Evolutionary conservation across 495 filamentous ascomycete genomes (phyloP).

Genomic region (Tuber indicum): DNA sequence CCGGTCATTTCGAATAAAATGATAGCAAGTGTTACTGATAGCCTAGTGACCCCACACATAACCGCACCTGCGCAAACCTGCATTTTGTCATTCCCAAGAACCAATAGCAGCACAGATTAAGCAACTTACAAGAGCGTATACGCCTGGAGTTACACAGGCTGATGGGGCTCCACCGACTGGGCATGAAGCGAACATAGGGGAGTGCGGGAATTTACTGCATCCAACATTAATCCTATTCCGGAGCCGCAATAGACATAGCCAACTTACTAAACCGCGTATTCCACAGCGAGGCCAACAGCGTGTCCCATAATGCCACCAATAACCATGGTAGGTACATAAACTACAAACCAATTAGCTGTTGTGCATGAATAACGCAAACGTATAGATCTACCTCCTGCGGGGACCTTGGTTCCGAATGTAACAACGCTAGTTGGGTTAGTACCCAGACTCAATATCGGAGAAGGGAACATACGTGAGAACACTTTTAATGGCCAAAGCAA

Average conservation of each 20-base stretch:
- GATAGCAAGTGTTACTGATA: constrained; percentile 90
- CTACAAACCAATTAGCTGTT: constrained; percentile 21
- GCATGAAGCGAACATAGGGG: constrained; percentile 66
- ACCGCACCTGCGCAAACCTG: constrained; percentile 80
- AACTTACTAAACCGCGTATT: constrained; percentile 59
- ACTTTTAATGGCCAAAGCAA: constrained; percentile 84
- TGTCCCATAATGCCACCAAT: constrained; percentile 90
- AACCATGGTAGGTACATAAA: constrained; percentile 79
- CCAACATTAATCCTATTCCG: constrained; percentile 5
- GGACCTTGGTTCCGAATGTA: constrained; percentile 60
- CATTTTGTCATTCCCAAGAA: constrained; percentile 6
- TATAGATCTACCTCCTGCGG: constrained; percentile 56
- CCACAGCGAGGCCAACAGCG: constrained; percentile 76
- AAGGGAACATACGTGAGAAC: constrained; percentile 55
- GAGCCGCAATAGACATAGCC: background rate
- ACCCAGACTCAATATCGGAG: constrained; percentile 5
- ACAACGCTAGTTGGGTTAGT: constrained; percentile 36
- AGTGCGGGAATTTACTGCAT: constrained; percentile 56
- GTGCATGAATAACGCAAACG: background rate
- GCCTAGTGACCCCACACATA: constrained; percentile 93
- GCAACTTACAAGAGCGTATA: constrained; percentile 67
- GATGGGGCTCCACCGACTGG: constrained; percentile 61
- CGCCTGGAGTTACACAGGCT: constrained; percentile 86
- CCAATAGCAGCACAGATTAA: background rate
- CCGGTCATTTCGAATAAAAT: constrained; percentile 95